phyloP scores from a whole-genome alignment of 768 basidiomycete species.

The Boletus reticuloceps region DNA sequence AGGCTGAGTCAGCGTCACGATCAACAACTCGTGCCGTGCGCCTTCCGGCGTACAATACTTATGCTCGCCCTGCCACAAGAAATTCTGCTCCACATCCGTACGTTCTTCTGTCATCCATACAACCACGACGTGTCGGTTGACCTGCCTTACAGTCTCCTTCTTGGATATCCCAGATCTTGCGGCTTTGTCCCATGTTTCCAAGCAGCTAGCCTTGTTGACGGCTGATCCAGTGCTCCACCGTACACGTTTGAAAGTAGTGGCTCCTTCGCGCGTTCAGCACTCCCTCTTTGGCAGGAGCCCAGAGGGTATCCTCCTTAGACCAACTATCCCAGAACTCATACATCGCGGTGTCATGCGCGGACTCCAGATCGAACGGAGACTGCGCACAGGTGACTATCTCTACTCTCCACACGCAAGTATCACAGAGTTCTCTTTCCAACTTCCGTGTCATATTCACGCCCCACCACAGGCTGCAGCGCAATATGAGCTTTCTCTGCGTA shows the following conservation, averaged over 20 bases:
- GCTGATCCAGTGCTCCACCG: slow-evolving; percentile 64
- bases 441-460: slow-evolving; percentile 6
- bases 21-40: neutral
- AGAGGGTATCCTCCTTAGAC: slow-evolving; percentile 55
- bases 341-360: slow-evolving; percentile 71
- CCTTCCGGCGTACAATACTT: no score
- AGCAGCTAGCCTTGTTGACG: slow-evolving; percentile 47
- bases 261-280: slow-evolving; percentile 67
- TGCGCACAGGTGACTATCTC: slow-evolving; percentile 65
- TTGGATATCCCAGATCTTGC: slow-evolving; percentile 73
- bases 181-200: slow-evolving; percentile 46
- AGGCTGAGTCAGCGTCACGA: slow-evolving; percentile 9
- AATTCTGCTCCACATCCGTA: slow-evolving; percentile 57
- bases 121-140: neutral
- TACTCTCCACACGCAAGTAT: slow-evolving; percentile 53
- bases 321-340: slow-evolving; percentile 64
- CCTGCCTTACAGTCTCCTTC: slow-evolving; percentile 50
- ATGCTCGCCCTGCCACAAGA: slow-evolving; percentile 52
- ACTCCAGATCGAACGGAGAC: slow-evolving; percentile 60
- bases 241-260: slow-evolving; percentile 56
- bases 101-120: slow-evolving; percentile 12
- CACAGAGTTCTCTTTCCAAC: neutral
- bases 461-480: slow-evolving; percentile 56
- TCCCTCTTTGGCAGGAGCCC: slow-evolving; percentile 59
- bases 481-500: slow-evolving; percentile 55